Percentiles rank a stretch among this genome's conserved stretches.
Evolutionary conservation across 192 early-diverging fungal species (phyloP).

Genomic region (Anaeromyces robustus): DNA sequence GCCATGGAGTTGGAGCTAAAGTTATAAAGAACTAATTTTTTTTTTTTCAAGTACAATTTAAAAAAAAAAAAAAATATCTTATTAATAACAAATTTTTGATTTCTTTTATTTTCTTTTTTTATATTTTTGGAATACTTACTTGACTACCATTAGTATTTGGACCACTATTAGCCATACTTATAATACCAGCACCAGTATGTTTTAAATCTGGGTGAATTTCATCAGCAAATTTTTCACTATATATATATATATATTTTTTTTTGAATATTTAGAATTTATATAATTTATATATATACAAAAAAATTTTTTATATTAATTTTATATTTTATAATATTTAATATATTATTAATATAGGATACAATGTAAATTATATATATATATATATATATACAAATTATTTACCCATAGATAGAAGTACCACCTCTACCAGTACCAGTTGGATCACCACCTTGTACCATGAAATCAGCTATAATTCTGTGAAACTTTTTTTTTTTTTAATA

Average conservation of each 20-base stretch:
- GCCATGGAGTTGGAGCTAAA: conserved; percentile 76
- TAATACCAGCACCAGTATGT: conserved; percentile 76
- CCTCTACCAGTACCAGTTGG: conserved; percentile 88
- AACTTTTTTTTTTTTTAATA: conserved; percentile 34
- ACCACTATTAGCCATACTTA: conserved; percentile 78
- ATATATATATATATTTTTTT: conserved; percentile 49
- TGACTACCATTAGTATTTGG: conserved; percentile 49
- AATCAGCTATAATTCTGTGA: conserved; percentile 68
- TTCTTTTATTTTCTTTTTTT: not conserved
- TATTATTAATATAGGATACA: too few species aligned
- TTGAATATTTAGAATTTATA: too few species aligned
- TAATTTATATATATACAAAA: conserved; percentile 8
- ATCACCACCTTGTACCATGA: conserved; percentile 95
- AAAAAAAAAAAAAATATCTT: not conserved
- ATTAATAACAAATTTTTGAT: too few species aligned
- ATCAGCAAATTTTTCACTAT: conserved; percentile 61
- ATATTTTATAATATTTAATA: too few species aligned
- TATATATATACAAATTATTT: not conserved
- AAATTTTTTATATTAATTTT: too few species aligned
- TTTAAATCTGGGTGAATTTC: conserved; percentile 61
- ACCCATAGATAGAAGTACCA: conserved; percentile 74
- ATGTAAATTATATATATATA: conserved; percentile 30
- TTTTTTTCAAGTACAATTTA: too few species aligned
- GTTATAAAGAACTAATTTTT: conserved; percentile 66
- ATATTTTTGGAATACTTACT: conserved; percentile 24